These are phyloP conservation scores for Aspergillus costaricaensis DNA, from an alignment of 2,329 filamentous ascomycete species.

Conservation along the genomic window DNA sequence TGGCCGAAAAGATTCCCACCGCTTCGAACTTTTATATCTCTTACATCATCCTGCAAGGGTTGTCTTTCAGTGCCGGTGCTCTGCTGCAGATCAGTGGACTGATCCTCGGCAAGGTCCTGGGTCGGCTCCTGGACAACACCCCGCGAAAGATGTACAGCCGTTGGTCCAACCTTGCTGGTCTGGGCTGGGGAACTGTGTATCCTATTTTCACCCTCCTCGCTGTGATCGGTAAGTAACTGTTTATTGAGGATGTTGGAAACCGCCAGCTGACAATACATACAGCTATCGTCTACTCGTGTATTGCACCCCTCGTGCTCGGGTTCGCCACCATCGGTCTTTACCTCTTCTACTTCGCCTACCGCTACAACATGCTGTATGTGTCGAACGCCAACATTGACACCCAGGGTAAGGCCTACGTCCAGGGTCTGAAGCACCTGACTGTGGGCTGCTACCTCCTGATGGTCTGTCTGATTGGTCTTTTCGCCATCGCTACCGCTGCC, in stretches of 20 bases:
- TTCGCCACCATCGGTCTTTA: slow-evolving; percentile 79
- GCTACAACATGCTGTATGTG: slow-evolving; percentile 89
- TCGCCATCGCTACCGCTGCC: slow-evolving; percentile 67
- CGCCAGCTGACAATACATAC: slow-evolving; percentile 11
- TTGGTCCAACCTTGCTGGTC: slow-evolving; percentile 71
- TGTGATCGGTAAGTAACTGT: slow-evolving; percentile 66
- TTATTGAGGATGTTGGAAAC: slow-evolving; percentile 4
- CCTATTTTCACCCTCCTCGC: slow-evolving; percentile 80
- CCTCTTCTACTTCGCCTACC: slow-evolving; percentile 83
- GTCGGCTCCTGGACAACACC: slow-evolving; percentile 72
- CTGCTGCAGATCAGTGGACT: slow-evolving; percentile 75
- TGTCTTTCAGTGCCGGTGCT: slow-evolving; percentile 73
- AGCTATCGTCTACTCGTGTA: slow-evolving; percentile 83
- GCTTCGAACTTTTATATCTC: slow-evolving; percentile 94
- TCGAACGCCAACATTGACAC: slow-evolving; percentile 81
- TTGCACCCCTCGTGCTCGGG: slow-evolving; percentile 79
- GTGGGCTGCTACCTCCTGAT: slow-evolving; percentile 82
- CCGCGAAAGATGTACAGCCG: slow-evolving; percentile 78
- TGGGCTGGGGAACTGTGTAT: slow-evolving; percentile 82
- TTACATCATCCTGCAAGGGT: slow-evolving; percentile 90
- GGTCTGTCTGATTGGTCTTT: slow-evolving; percentile 80
- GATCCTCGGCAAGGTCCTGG: slow-evolving; percentile 70
- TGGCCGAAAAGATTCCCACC: slow-evolving; percentile 74
- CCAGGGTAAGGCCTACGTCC: slow-evolving; percentile 82
- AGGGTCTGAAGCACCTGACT: slow-evolving; percentile 82